Conservation (phyloP, 2,329 filamentous ascomycete species). For the Diaporthe sp. region DNA sequence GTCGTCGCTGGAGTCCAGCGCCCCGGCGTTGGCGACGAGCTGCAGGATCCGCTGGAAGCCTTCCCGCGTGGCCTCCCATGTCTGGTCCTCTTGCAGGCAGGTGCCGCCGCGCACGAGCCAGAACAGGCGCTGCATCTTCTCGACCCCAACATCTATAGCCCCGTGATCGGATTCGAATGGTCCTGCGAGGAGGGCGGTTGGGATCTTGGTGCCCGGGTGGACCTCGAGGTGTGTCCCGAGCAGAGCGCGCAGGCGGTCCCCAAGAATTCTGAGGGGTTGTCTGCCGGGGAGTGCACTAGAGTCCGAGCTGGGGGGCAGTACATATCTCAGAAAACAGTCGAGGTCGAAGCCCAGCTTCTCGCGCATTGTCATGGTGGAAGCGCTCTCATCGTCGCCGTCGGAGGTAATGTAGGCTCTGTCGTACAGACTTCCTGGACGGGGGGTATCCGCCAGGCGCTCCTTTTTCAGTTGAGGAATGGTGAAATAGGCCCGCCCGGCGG, state of each 20-base stretch:
- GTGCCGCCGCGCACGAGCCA: constrained; percentile 44
- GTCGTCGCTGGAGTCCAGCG: not conserved
- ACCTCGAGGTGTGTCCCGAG: constrained; percentile 39
- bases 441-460: constrained; percentile 20
- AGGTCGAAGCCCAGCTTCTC: constrained; percentile 32
- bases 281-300: not conserved
- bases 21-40: constrained; percentile 23
- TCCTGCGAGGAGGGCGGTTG: constrained; percentile 41
- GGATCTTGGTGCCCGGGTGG: constrained; percentile 40
- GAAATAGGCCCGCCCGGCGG: constrained; percentile 45
- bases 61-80: constrained; percentile 42
- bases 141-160: constrained; percentile 26
- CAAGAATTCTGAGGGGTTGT: not conserved
- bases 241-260: constrained; percentile 16
- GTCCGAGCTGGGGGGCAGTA: not conserved
- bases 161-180: constrained; percentile 37
- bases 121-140: constrained; percentile 40
- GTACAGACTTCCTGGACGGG: constrained; percentile 33
- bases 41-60: constrained; percentile 31
- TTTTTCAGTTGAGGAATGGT: constrained; percentile 23
- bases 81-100: constrained; percentile 35
- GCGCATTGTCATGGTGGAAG: constrained; percentile 26
- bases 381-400: not conserved
- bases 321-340: constrained; percentile 1
- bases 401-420: constrained; percentile 25